These are phyloP conservation scores for Penicillium cosmopolitanum DNA, from an alignment of 495 filamentous ascomycete species.

Conservation along the genomic window DNA sequence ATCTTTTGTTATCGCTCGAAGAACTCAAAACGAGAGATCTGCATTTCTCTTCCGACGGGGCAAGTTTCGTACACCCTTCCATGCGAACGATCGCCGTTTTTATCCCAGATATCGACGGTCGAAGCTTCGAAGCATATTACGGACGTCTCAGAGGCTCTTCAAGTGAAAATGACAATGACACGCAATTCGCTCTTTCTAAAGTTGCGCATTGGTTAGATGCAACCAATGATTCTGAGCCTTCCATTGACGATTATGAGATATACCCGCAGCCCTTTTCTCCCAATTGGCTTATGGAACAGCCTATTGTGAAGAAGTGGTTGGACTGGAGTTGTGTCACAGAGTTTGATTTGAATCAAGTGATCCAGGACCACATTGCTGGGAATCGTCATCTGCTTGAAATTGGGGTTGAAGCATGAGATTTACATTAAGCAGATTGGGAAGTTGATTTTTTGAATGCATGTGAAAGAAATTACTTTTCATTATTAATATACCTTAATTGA, in stretches of 20 bases:
- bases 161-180: neutral
- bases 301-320: constrained; percentile 11
- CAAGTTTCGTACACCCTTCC: neutral
- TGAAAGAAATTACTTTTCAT: too few species aligned
- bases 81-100: constrained; percentile 8
- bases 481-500: too few species aligned
- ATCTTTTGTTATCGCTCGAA: constrained; percentile 13
- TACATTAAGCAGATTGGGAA: too few species aligned
- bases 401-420: neutral
- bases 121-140: neutral
- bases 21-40: neutral
- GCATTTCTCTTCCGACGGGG: neutral
- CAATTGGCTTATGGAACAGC: constrained; percentile 12
- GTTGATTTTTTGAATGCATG: too few species aligned
- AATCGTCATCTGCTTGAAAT: constrained; percentile 8
- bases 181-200: neutral
- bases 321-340: constrained; percentile 11
- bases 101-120: constrained; percentile 6
- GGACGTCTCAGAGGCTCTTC: neutral
- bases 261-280: neutral
- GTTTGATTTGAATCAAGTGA: constrained; percentile 16
- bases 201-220: neutral
- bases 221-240: neutral
- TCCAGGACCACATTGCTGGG: constrained; percentile 14
- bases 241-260: constrained; percentile 6